These are phyloP conservation scores for Themeda triandra DNA, from an alignment of 176 grass and related monocot species.

Conservation along the genomic window DNA sequence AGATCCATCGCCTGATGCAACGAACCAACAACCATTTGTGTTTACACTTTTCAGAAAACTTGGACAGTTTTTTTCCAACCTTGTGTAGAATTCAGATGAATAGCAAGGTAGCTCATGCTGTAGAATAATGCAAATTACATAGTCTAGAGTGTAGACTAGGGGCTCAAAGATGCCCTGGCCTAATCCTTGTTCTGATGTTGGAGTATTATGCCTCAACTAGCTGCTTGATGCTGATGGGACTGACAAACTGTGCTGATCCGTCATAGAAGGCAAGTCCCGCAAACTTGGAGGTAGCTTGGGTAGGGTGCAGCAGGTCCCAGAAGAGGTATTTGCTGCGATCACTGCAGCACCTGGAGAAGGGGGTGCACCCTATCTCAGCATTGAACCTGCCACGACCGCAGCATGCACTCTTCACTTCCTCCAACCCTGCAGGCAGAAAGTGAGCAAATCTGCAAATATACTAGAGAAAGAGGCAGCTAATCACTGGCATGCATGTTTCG, in stretches of 20 bases:
- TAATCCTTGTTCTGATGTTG: neutral
- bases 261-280: conserved; percentile 39
- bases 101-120: neutral
- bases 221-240: conserved; percentile 61
- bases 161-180: neutral
- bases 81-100: conserved; percentile 23
- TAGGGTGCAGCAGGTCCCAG: conserved; percentile 61
- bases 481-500: neutral
- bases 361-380: conserved; percentile 44
- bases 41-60: conserved; percentile 25
- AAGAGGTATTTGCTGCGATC: conserved; percentile 52
- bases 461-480: neutral
- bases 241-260: conserved; percentile 31
- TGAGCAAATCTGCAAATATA: neutral
- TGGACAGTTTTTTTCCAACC: conserved; percentile 7
- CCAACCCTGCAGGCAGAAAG: conserved; percentile 30
- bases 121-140: conserved; percentile 17
- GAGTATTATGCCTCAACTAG: conserved; percentile 30
- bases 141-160: neutral
- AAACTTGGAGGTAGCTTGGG: conserved; percentile 47
- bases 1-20: neutral
- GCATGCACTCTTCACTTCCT: conserved; percentile 67
- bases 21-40: neutral
- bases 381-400: conserved; percentile 62
- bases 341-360: conserved; percentile 50